Evolutionary conservation across 1,139 yeast genomes (phyloP), one percentile per base, ranked within the genome.

Genomic region (Debaryomyces subglobosus): DNA sequence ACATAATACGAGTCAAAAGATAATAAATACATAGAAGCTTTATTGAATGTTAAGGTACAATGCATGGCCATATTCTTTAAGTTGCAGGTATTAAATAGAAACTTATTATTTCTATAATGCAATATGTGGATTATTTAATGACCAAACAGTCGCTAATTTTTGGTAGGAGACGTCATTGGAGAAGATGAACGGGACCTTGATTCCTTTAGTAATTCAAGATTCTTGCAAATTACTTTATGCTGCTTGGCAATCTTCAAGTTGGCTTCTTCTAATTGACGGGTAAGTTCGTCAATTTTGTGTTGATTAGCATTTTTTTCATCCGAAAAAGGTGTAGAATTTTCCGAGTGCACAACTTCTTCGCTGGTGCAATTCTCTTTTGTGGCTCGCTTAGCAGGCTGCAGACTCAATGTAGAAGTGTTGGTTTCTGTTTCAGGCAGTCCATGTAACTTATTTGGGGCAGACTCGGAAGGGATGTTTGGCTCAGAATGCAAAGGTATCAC

Each of bases 191-290:
- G 27, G 5, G 46, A 38, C 9, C 43, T 23, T 15, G 43, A 30
- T 32, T 44, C 43, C 20, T 44, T 44, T 33, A 44, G 33, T 13
- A 44, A 40, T 25, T 44, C 46, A 20, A 44, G 34, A 37, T 44
- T 44, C 35, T 37, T 44, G 38, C 38, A 23, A 24, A 44, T 40
- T 13, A 44, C 23, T 18, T 38, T 39, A 15, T 44, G 46, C 30
- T 44, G 46, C 43, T 44, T 44, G 15, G 34, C 46, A 32, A 44
- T 44, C 39, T 44, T 44, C 27, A 15, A n/a, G 25, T 44, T 44
- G 15, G 46, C 46, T 10, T 37, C 30, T 15, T 38, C 21, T 13
- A 44, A 21, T 32, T 44, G 38, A 15, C 30, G 23, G 16, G 30
- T 32, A 9, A 44, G 46, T 6, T 20, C 32, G 13, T 34, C 13